These are phyloP conservation scores for Abortiporus biennis DNA, from an alignment of 1,284 basidiomycete species.

Conservation along the genomic window DNA sequence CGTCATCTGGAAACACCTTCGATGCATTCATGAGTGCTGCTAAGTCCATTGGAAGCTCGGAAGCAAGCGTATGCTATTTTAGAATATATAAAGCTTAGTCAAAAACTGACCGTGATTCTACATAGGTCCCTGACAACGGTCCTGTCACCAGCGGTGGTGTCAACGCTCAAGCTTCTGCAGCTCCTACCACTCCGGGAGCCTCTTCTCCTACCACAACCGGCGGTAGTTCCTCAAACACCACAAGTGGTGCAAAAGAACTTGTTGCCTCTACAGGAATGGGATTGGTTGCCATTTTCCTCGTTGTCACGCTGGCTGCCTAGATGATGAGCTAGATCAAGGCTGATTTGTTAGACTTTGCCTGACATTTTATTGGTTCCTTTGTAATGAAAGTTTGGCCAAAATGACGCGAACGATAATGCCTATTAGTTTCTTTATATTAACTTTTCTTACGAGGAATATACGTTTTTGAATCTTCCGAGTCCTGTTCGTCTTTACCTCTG, in stretches of 20 bases:
- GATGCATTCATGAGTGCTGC: conserved; percentile 42
- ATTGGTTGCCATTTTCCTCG: conserved; percentile 2
- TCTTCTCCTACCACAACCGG: conserved; percentile 9
- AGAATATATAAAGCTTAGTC: not conserved
- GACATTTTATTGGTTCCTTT: too few relatives aligned
- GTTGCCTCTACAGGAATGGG: not conserved
- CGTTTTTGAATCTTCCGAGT: too few relatives aligned
- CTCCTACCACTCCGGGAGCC: not conserved
- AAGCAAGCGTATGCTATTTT: conserved; percentile 27
- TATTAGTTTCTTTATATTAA: too few relatives aligned
- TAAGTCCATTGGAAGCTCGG: conserved; percentile 31
- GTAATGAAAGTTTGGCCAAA: too few relatives aligned
- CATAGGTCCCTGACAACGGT: conserved; percentile 22
- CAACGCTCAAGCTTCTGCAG: conserved; percentile 10
- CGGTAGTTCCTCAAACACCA: not conserved
- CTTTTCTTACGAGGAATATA: too few relatives aligned
- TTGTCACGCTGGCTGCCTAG: conserved; percentile 3
- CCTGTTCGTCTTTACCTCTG: too few relatives aligned
- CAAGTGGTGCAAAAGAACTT: conserved; percentile 1
- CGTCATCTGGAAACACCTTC: conserved; percentile 46
- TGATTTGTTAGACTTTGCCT: too few relatives aligned
- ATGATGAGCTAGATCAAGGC: too few relatives aligned
- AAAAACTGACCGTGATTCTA: not conserved
- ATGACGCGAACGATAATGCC: too few relatives aligned
- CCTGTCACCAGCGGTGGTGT: conserved; percentile 32